These are phyloP conservation scores for Tephrocybe sp. DNA, from an alignment of 768 basidiomycete species.

Conservation along the genomic window DNA sequence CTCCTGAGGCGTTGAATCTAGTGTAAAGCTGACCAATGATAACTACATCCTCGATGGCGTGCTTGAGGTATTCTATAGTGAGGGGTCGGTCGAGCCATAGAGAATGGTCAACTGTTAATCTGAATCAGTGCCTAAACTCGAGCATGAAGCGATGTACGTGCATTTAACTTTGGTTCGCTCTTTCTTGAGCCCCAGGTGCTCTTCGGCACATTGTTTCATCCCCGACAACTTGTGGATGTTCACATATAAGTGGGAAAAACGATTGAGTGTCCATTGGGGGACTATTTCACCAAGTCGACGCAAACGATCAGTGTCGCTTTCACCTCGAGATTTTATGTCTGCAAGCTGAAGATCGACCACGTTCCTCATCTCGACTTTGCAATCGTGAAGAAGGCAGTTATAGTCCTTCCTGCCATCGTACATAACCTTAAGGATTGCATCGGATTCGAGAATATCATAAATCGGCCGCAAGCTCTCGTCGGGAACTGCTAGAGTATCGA, in stretches of 20 bases:
- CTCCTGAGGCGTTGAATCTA: neutral
- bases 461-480: slow-evolving; percentile 6
- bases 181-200: neutral
- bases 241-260: neutral
- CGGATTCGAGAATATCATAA: slow-evolving; percentile 13
- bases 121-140: neutral
- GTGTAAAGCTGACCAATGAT: slow-evolving; percentile 4
- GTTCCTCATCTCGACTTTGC: slow-evolving; percentile 7
- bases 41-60: slow-evolving; percentile 5
- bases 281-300: neutral
- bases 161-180: neutral
- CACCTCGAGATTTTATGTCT: slow-evolving; percentile 13
- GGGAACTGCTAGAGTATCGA: slow-evolving; percentile 10
- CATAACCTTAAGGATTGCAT: slow-evolving; percentile 11
- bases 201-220: neutral
- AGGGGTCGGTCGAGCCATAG: slow-evolving; percentile 6
- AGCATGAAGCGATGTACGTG: neutral
- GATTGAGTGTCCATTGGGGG: neutral
- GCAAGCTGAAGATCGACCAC: slow-evolving; percentile 17
- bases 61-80: neutral
- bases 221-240: slow-evolving; percentile 3
- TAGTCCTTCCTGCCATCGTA: slow-evolving; percentile 19
- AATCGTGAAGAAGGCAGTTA: slow-evolving; percentile 15
- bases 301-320: neutral
- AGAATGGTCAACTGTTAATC: slow-evolving; percentile 4